Base-by-base conservation (phyloP, 768 basidiomycete species). In the Collybia nuda region DNA sequence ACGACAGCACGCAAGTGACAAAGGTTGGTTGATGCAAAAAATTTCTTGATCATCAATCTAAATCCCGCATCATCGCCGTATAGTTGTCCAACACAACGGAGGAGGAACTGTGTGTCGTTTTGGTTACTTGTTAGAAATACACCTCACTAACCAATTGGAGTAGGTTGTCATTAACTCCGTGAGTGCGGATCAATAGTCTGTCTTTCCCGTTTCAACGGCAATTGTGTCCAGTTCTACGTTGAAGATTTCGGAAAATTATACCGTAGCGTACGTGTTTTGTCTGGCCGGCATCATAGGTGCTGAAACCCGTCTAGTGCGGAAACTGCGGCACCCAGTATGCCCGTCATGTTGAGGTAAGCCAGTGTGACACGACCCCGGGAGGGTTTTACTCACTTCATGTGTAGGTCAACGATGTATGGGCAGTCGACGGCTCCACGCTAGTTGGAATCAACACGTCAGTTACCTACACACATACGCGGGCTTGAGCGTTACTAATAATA, bases 211-310 rank as follows among this genome's bases (percentile, higher is more conserved):
- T 21, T 8, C 32, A 32, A 32, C 32, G n/a, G n/a, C n/a, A 32
- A 32, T 11, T 32, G 6, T 32, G 24, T 8, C 23, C 32, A 71
- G 69, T 72, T 72, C 68, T 72, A 72, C 44, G 69, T 63, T 8
- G 69, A 71, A 56, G 66, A 71, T 56, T 71, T 71, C 45, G 70
- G 70, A 26, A 72, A 72, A 50, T 61, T 72, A 44, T 72, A 71
- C 51, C 66, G 70, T 17, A 67, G 67, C 54, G 66, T 67, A 45
- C 21, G 63, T 29, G 15, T 32, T 44, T 7, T 21, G 6, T 45
- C 24, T 18, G 19, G 18, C 2, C 23, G 12, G 17, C 18, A 11
- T n/a, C 40, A 38, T 2, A 18, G 9, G 11, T 41, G 5, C 23
- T 24, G 17, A 29, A 5, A 40, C 40, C 15, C 7, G 32, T n/a